Conservation (phyloP, 805 yeast genomes). For the Saturnispora ahearnii region DNA sequence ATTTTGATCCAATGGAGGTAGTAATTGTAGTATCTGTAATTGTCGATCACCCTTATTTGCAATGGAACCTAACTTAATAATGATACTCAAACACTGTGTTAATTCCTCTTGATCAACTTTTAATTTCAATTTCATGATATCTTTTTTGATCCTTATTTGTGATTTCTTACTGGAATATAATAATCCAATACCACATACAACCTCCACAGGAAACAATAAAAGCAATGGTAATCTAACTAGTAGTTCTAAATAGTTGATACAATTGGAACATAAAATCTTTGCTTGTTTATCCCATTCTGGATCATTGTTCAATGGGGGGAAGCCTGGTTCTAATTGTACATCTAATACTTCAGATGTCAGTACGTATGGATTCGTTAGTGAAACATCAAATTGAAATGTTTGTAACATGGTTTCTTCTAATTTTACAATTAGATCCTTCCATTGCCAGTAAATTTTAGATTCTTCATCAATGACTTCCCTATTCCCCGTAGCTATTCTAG, state of each 20-base stretch:
- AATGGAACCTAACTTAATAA: slow-evolving; percentile 15
- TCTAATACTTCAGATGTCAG: slow-evolving; percentile 18
- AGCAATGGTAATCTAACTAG: slow-evolving; percentile 24
- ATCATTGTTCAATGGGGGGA: slow-evolving; percentile 8
- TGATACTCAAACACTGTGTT: slow-evolving; percentile 20
- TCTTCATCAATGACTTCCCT: slow-evolving; percentile 35
- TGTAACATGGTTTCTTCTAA: slow-evolving; percentile 39
- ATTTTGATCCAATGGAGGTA: slow-evolving; percentile 13
- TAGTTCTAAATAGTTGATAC: slow-evolving; percentile 23
- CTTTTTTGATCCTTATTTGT: slow-evolving; percentile 14
- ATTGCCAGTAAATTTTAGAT: slow-evolving; percentile 40
- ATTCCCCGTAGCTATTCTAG: slow-evolving; percentile 36
- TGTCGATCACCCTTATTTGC: slow-evolving; percentile 17
- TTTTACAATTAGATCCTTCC: slow-evolving; percentile 39
- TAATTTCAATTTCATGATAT: slow-evolving; percentile 13
- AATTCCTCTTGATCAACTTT: slow-evolving; percentile 14
- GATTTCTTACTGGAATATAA: slow-evolving; percentile 18
- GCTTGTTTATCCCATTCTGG: slow-evolving; percentile 13
- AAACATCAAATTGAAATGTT: slow-evolving; percentile 40
- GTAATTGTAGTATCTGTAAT: slow-evolving; percentile 18
- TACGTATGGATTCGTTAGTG: slow-evolving; percentile 33
- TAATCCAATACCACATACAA: slow-evolving; percentile 21
- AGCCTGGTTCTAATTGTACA: slow-evolving; percentile 11
- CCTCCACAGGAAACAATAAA: slow-evolving; percentile 18
- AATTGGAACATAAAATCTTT: slow-evolving; percentile 16